These are phyloP conservation scores for Candida odintsovae DNA, from an alignment of 805 yeast genomes.

Conservation along the genomic window DNA sequence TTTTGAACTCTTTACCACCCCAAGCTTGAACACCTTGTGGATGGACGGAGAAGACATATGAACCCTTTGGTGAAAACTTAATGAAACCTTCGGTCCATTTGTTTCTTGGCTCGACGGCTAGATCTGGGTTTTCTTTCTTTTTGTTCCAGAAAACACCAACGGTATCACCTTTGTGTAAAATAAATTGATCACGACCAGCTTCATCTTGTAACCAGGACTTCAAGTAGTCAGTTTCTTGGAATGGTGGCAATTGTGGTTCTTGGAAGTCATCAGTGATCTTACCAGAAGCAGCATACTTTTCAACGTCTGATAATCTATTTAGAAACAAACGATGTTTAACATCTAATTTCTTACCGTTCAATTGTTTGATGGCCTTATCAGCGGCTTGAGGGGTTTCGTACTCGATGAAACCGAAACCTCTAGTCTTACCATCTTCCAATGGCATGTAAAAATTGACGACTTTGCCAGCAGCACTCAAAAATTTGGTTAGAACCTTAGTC, in stretches of 20 bases:
- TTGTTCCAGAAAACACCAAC: slow-evolving; percentile 88
- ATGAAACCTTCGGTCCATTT: slow-evolving; percentile 87
- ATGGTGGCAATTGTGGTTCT: slow-evolving; percentile 71
- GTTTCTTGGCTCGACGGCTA: slow-evolving; percentile 69
- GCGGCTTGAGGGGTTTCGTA: slow-evolving; percentile 64
- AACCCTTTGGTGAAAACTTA: slow-evolving; percentile 91
- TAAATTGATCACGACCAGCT: slow-evolving; percentile 84
- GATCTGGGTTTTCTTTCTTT: slow-evolving; percentile 64
- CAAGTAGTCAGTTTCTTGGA: slow-evolving; percentile 73
- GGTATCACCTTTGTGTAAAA: slow-evolving; percentile 69
- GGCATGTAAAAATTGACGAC: slow-evolving; percentile 81
- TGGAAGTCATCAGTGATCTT: slow-evolving; percentile 53
- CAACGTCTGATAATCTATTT: slow-evolving; percentile 78
- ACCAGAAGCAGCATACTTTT: slow-evolving; percentile 65
- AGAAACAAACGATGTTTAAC: slow-evolving; percentile 85
- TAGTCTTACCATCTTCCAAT: slow-evolving; percentile 67
- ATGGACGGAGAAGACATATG: slow-evolving; percentile 80
- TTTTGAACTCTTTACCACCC: slow-evolving; percentile 82
- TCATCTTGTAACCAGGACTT: slow-evolving; percentile 89
- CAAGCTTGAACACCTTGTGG: slow-evolving; percentile 93
- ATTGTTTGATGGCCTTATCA: slow-evolving; percentile 68
- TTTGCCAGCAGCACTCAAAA: slow-evolving; percentile 72
- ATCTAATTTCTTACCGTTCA: slow-evolving; percentile 88
- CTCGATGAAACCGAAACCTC: slow-evolving; percentile 84
- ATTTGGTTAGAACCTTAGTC: slow-evolving; percentile 77